Conservation (phyloP, 371 early-diverging fungal genomes). For the Saksenaea vasiformis region DNA sequence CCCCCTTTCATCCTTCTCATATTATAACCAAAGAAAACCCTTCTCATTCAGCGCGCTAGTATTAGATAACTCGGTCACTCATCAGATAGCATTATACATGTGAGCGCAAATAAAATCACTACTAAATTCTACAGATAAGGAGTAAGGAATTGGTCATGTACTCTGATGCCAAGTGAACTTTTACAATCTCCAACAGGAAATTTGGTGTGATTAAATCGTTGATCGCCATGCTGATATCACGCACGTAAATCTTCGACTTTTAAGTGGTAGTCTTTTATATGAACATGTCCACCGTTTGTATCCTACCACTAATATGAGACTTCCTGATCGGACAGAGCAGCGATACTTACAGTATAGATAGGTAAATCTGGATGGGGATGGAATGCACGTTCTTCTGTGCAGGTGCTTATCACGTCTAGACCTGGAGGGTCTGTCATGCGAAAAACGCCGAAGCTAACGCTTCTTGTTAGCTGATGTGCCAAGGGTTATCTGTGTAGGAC, state of each 20-base stretch:
- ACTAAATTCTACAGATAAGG: too few species aligned
- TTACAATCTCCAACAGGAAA: background rate
- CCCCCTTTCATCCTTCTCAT: too few species aligned
- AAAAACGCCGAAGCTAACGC: constrained; percentile 75
- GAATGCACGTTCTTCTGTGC: constrained; percentile 70
- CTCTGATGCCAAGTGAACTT: too few species aligned
- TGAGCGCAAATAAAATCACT: too few species aligned
- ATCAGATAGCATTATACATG: too few species aligned
- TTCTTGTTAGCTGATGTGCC: background rate
- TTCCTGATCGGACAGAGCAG: background rate
- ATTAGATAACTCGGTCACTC: too few species aligned
- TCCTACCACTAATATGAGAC: constrained; percentile 35
- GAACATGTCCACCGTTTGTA: constrained; percentile 51
- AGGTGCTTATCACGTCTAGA: constrained; percentile 75
- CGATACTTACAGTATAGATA: constrained; percentile 61
- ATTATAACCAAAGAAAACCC: too few species aligned
- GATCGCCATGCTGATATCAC: constrained; percentile 14
- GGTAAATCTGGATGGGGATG: constrained; percentile 81
- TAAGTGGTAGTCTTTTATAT: constrained; percentile 42
- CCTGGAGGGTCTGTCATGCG: constrained; percentile 90
- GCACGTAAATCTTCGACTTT: constrained; percentile 57
- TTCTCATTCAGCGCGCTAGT: too few species aligned
- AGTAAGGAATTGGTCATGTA: too few species aligned
- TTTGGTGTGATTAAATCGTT: background rate
- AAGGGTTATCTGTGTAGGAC: background rate